Conservation (phyloP, 1,284 basidiomycete species). For the Taiwanofungus camphoratus region DNA sequence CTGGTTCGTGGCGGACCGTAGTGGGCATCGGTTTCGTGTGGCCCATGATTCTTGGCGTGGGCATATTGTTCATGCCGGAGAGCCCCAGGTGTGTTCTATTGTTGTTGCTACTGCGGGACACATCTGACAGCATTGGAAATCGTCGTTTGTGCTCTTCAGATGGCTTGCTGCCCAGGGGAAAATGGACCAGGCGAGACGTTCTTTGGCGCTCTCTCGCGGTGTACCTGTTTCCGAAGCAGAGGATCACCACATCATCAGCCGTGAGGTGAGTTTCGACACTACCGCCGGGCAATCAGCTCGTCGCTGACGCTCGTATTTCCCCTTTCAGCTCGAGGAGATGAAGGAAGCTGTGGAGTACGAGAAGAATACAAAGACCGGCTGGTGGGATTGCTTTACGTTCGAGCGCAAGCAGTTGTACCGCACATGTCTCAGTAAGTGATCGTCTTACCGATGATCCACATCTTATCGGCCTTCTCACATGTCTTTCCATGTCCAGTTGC, state of each 20-base stretch:
- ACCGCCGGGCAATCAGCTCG: neutral
- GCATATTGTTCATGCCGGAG: conserved; percentile 76
- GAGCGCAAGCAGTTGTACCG: conserved; percentile 53
- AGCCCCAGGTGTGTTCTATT: conserved; percentile 42
- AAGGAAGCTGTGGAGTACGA: conserved; percentile 42
- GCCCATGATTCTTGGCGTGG: conserved; percentile 58
- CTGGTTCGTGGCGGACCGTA: conserved; percentile 62
- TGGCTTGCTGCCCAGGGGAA: conserved; percentile 55
- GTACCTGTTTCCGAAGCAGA: conserved; percentile 35
- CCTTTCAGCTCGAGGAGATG: conserved; percentile 40
- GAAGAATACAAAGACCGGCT: conserved; percentile 39
- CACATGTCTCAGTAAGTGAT: conserved; percentile 43
- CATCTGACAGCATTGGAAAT: too few relatives aligned
- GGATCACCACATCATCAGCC: conserved; percentile 38
- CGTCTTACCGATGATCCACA: conserved; percentile 11
- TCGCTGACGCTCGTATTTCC: neutral
- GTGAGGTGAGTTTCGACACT: conserved; percentile 31
- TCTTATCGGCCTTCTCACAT: neutral
- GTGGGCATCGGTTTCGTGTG: conserved; percentile 70
- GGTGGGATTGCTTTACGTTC: conserved; percentile 57
- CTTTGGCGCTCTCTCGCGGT: conserved; percentile 56
- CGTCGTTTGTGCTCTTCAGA: too few relatives aligned
- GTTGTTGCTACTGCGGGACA: neutral
- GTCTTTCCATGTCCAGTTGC: conserved; percentile 36
- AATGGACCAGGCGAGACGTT: conserved; percentile 44